phyloP scores from a whole-genome alignment of 495 filamentous ascomycete genomes.

The Daldinia grandis region DNA sequence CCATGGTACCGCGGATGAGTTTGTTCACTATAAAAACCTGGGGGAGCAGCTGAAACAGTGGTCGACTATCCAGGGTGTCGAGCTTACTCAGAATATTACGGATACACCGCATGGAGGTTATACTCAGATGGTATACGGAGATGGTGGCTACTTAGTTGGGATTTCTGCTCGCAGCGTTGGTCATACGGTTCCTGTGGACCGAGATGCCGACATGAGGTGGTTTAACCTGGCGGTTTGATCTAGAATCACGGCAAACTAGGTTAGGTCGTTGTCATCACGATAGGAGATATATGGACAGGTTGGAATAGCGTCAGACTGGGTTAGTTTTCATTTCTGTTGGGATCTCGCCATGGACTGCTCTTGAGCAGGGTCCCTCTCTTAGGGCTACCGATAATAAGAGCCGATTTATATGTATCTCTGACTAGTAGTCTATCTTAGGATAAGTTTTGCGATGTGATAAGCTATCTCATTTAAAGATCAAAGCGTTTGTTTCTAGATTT shows the following conservation, averaged over 20 bases:
- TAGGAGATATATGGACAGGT: not conserved
- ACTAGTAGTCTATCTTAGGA: not conserved
- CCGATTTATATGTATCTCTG: not conserved
- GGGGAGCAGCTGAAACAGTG: slow-evolving; percentile 60
- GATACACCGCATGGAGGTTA: slow-evolving; percentile 50
- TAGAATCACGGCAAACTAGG: too few relatives aligned
- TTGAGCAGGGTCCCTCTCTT: not conserved
- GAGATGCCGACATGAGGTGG: slow-evolving; percentile 53
- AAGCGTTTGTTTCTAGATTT: not conserved
- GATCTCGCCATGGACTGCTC: not conserved
- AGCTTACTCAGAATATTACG: slow-evolving; percentile 43
- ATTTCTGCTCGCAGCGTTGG: slow-evolving; percentile 58
- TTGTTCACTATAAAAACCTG: slow-evolving; percentile 46
- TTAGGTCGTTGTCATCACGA: slow-evolving; percentile 9
- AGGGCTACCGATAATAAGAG: not conserved
- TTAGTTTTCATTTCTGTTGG: not conserved
- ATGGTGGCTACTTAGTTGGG: slow-evolving; percentile 51
- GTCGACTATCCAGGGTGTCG: slow-evolving; percentile 46
- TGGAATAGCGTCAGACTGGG: not conserved
- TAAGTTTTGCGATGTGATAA: not conserved
- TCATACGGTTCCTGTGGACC: slow-evolving; percentile 56
- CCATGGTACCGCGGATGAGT: slow-evolving; percentile 49
- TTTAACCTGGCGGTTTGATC: slow-evolving; percentile 42
- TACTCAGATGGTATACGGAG: slow-evolving; percentile 55
- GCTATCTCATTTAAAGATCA: not conserved